Percentiles rank a stretch among this genome's conserved stretches.
phyloP scores from a whole-genome alignment of 768 basidiomycete genomes.

The Termitomyces eurrhizus region DNA sequence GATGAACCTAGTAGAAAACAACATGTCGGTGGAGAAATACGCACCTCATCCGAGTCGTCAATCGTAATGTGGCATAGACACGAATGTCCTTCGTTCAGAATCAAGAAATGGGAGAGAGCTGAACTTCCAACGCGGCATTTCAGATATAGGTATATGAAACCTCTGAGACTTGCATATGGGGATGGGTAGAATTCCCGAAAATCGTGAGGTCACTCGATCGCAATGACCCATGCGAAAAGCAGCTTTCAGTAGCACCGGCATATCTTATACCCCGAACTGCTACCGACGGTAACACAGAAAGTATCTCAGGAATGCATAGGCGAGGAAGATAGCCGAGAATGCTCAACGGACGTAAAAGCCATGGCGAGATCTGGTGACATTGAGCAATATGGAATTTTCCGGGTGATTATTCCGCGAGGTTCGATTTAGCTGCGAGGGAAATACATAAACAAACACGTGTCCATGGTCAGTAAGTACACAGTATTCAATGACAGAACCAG shows the following conservation, averaged over 20 bases:
- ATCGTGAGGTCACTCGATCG: constrained; percentile 30
- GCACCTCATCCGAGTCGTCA: constrained; percentile 11
- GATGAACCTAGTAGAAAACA: not conserved
- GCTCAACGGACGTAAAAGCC: constrained; percentile 7
- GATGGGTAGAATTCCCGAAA: constrained; percentile 26
- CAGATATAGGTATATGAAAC: constrained; percentile 28
- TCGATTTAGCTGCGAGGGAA: not conserved
- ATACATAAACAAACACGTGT: constrained; percentile 5
- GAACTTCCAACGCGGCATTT: not conserved
- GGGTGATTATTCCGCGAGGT: not conserved
- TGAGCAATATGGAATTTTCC: not conserved
- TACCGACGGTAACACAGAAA: constrained; percentile 1
- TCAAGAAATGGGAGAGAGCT: not conserved
- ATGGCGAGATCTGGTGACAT: constrained; percentile 14
- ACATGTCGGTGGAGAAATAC: not conserved
- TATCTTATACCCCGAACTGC: constrained; percentile 9
- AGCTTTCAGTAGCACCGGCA: constrained; percentile 1
- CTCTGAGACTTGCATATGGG: constrained; percentile 23
- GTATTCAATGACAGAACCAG: constrained; percentile 32
- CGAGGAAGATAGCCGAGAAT: constrained; percentile 4
- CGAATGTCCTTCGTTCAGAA: not conserved
- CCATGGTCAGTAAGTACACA: constrained; percentile 22
- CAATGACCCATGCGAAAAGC: constrained; percentile 21
- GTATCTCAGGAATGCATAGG: not conserved
- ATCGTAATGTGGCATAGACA: not conserved